Base-by-base conservation (phyloP, 176 grass and related monocot genomes). In the Eragrostis nindensis region DNA sequence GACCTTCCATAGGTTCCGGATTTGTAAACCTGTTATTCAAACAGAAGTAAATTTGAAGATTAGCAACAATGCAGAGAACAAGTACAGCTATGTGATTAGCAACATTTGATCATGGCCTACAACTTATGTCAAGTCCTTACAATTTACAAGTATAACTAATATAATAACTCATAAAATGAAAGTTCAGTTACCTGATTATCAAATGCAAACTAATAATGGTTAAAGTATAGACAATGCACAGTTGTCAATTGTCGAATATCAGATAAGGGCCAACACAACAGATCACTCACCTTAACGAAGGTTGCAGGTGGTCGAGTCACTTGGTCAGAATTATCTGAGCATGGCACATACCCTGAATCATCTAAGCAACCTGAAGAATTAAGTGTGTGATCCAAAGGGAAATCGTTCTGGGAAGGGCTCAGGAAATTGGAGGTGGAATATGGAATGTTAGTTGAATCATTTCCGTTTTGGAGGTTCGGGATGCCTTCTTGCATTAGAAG, bases 211-310 rank as follows among this genome's bases (percentile, higher is more conserved):
- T 26, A 75, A 64, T 78, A 46, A 19, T 11, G 13, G 43, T 18
- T 66, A 29, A 68, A 42, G 16, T 1, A 56, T 24, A 5, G 2
- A 7, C 56, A 71, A 43, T 39, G 54, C 6, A 52, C 13, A 53
- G 50, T 44, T 79, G 16, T 71, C 8, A 1, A 43, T 30, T 73
- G 12, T 74, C 47, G 36, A n/a, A 74, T 18, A 75, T 48, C 18
- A 59, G 1, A 7, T 1, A 79, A 19, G 26, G n/a, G n/a, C n/a
- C n/a, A n/a, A n/a, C n/a, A n/a, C n/a, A n/a, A n/a, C n/a, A n/a
- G n/a, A n/a, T n/a, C n/a, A n/a, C 80, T 77, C 25, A 95, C 97
- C 97, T 99, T 96, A 12, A 99, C 93, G 49, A 93, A 99, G 76
- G 96, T 95, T 36, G 85, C 85, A 62, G 84, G 60, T 55, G 79